Percentiles rank a stretch among this genome's conserved stretches.
Evolutionary conservation across 2,329 filamentous ascomycete genomes (phyloP).

Genomic region (Fonsecaea erecta): DNA sequence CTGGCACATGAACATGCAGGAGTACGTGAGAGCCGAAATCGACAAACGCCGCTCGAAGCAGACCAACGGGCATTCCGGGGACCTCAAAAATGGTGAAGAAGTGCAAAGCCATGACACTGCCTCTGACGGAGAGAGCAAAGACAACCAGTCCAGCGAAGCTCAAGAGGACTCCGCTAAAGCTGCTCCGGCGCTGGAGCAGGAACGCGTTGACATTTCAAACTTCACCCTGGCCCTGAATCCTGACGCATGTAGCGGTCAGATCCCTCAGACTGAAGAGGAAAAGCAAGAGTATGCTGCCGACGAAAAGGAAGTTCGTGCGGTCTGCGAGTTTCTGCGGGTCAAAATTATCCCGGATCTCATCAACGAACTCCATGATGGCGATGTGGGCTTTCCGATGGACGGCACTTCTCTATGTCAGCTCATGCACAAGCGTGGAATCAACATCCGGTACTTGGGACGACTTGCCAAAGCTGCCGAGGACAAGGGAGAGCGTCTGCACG

Average conservation of each 20-base stretch:
- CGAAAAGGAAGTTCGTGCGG: conserved; percentile 84
- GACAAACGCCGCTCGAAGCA: conserved; percentile 61
- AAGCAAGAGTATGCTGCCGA: conserved; percentile 81
- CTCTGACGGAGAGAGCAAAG: conserved; percentile 44
- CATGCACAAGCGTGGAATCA: conserved; percentile 96
- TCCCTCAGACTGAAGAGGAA: conserved; percentile 86
- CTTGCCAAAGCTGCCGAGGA: conserved; percentile 71
- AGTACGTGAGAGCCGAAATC: conserved; percentile 82
- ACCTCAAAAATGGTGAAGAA: conserved; percentile 40
- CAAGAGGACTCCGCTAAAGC: conserved; percentile 41
- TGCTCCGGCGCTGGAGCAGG: conserved; percentile 53
- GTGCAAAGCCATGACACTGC: conserved; percentile 40
- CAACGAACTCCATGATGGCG: conserved; percentile 84
- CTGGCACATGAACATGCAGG: conserved; percentile 81
- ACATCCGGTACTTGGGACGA: conserved; percentile 91
- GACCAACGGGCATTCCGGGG: conserved; percentile 45
- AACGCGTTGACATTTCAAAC: conserved; percentile 80
- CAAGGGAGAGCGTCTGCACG: conserved; percentile 72
- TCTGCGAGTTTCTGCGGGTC: conserved; percentile 75
- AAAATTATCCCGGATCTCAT: conserved; percentile 83
- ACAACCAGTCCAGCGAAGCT: conserved; percentile 50
- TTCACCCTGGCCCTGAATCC: conserved; percentile 92
- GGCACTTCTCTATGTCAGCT: conserved; percentile 87
- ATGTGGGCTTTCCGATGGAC: conserved; percentile 98
- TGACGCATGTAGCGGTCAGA: conserved; percentile 91